Conservation (phyloP, 257 asterid species). For the Ligustrum vulgare region DNA sequence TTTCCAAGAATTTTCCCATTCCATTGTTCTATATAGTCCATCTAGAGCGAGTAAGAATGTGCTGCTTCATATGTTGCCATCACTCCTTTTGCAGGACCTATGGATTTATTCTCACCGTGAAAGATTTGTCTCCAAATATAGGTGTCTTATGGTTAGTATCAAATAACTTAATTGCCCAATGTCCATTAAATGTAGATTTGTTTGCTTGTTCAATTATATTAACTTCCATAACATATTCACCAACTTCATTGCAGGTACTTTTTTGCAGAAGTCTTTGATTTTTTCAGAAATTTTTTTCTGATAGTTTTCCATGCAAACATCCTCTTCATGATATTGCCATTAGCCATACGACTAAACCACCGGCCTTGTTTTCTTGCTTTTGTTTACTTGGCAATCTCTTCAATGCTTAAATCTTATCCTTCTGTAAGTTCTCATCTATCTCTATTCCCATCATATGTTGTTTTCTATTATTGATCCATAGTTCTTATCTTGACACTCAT, state of each 20-base stretch:
- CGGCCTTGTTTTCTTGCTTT: constrained; percentile 65
- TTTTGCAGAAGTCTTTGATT: constrained; percentile 98
- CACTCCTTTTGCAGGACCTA: constrained; percentile 57
- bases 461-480: constrained; percentile 7
- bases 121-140: constrained; percentile 93
- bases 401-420: constrained; percentile 96
- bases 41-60: constrained; percentile 3
- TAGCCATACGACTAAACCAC: constrained; percentile 82
- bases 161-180: constrained; percentile 10
- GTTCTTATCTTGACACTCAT: background rate
- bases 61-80: constrained; percentile 17
- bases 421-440: constrained; percentile 65
- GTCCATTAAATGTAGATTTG: constrained; percentile 12
- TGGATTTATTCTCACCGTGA: constrained; percentile 58
- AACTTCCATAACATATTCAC: constrained; percentile 20
- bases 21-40: background rate
- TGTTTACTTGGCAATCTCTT: constrained; percentile 77
- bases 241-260: constrained; percentile 74
- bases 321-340: constrained; percentile 84
- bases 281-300: constrained; percentile 87
- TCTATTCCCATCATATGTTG: background rate
- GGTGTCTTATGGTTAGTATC: constrained; percentile 85
- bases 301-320: constrained; percentile 91
- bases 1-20: background rate
- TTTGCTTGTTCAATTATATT: constrained; percentile 15